A percentile compares a stretch with the other conserved stretches of the same genome.
These are phyloP conservation scores for Coniophora puteana DNA, from an alignment of 1,284 basidiomycete species.

Conservation along the genomic window DNA sequence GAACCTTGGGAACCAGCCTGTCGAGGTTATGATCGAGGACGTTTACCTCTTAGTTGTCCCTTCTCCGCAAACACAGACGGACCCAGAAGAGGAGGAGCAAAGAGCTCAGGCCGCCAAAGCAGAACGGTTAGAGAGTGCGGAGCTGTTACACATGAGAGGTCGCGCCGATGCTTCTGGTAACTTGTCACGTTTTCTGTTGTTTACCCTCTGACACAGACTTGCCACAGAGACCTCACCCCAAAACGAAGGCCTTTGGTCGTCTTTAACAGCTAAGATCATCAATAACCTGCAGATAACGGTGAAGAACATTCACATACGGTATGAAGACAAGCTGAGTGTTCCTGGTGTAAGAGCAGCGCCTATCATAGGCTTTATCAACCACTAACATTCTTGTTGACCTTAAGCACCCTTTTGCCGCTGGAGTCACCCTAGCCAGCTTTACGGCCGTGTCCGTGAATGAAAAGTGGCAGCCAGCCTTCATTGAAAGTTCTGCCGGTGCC, in stretches of 20 bases:
- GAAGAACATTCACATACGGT: slow-evolving; percentile 93
- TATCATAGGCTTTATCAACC: not conserved
- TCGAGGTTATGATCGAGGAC: slow-evolving; percentile 91
- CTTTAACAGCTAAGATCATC: slow-evolving; percentile 87
- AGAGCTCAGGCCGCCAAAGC: slow-evolving; percentile 85
- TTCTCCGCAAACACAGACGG: slow-evolving; percentile 66
- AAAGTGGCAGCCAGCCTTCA: slow-evolving; percentile 92
- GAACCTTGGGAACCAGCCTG: slow-evolving; percentile 90
- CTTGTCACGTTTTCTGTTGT: slow-evolving; percentile 36
- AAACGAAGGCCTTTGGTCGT: slow-evolving; percentile 79
- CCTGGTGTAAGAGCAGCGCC: slow-evolving; percentile 67
- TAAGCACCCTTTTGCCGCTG: slow-evolving; percentile 93
- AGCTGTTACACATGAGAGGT: slow-evolving; percentile 77
- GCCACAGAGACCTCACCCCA: slow-evolving; percentile 61
- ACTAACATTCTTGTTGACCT: slow-evolving; percentile 1
- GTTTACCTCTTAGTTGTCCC: slow-evolving; percentile 94
- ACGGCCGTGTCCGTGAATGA: slow-evolving; percentile 92
- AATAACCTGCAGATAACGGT: slow-evolving; percentile 97
- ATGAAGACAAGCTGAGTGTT: slow-evolving; percentile 93
- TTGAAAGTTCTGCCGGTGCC: slow-evolving; percentile 84
- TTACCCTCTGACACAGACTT: slow-evolving; percentile 8
- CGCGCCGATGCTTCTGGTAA: slow-evolving; percentile 52
- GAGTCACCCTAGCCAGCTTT: slow-evolving; percentile 90
- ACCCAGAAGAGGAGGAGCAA: slow-evolving; percentile 83
- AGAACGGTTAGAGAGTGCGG: slow-evolving; percentile 87